Base-by-base conservation (phyloP, 2,329 filamentous ascomycete genomes). In the Seiridium unicorne region DNA sequence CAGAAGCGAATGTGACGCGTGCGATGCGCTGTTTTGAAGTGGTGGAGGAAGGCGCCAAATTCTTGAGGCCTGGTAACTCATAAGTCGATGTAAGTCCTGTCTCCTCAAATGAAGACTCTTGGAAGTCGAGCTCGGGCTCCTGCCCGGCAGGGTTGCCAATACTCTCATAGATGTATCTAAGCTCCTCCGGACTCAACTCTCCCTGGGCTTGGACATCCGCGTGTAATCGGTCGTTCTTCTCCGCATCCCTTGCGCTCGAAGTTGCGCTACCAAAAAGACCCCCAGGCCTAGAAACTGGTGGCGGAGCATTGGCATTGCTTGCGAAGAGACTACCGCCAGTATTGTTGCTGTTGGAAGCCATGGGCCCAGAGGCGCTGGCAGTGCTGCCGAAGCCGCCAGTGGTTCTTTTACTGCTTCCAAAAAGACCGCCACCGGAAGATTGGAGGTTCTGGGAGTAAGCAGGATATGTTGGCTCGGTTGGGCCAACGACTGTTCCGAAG, bases 51-150 rank as follows among this genome's bases (percentile, higher is more conserved):
- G 86, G 83, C 0, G 74, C 68, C 4, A 89, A 75, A 0, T 84
- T 86, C 71, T 86, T 87, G 38, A 77, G 67, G 0, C 82, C 83
- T 0, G 84, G 84, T 0, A 89, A 76, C 59, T 88, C 85, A 69
- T 88, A 89, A 2, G 81, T 85, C 0, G 83, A 81, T 0, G 84
- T 87, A 57, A 88, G 74, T 4, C 85, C 86, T 0, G 79, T 81
- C 64, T 88, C 85, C 61, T 86, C 84, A 62, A 85, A 79, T 4
- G 77, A 71, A 0, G 83, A 83, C 60, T 87, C 82, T 63, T 83
- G 74, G 66, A 83, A 82, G 11, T 71, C 73, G 5, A 81, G 70
- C 47, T 71, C 70, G 1, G 71, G 70, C 11, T 65, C 55, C 3
- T 64, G 54, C 32, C 69, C 66, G 38, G 65, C 58, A 11, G 68